A percentile compares a stretch with the other conserved stretches of the same genome.
Evolutionary conservation across 345 rosid genomes (phyloP).

Genomic region (Rhizophora apiculata): DNA sequence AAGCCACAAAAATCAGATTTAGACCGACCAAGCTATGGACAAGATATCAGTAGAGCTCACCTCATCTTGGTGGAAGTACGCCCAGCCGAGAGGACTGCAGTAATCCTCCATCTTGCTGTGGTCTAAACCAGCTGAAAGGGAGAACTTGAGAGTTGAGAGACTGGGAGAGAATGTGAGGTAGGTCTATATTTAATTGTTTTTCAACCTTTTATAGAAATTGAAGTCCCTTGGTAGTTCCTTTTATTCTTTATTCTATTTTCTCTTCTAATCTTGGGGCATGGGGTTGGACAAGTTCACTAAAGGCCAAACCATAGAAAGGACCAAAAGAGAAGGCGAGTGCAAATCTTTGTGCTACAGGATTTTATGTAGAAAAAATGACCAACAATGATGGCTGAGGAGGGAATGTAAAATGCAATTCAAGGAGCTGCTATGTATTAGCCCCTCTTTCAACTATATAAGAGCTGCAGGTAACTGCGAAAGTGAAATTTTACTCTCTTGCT

Average conservation of each 20-base stretch:
- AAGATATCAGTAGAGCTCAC: constrained; percentile 12
- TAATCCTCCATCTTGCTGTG: constrained; percentile 39
- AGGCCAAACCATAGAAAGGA: constrained; percentile 31
- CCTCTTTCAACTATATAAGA: constrained; percentile 4
- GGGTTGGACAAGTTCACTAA: constrained; percentile 22
- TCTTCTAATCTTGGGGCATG: constrained; percentile 29
- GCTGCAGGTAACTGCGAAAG: constrained; percentile 9
- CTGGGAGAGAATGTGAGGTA: background rate
- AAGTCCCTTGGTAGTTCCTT: constrained; percentile 1
- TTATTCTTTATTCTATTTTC: background rate
- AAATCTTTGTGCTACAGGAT: constrained; percentile 14
- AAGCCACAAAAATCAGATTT: background rate
- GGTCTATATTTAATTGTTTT: background rate
- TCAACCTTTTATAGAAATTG: constrained; percentile 31
- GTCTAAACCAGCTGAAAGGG: background rate
- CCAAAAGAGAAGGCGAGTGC: constrained; percentile 11
- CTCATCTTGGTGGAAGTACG: constrained; percentile 36
- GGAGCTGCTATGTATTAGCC: constrained; percentile 9
- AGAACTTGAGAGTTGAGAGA: background rate
- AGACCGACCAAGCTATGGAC: background rate
- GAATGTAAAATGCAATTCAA: constrained; percentile 31
- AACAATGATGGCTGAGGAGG: background rate
- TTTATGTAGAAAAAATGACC: background rate
- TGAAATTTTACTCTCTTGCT: background rate
- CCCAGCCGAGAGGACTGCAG: constrained; percentile 37